Percentiles rank a stretch among this genome's conserved stretches.
Conservation (phyloP, 495 filamentous ascomycete genomes). For the Aspergillus kassunensis region DNA sequence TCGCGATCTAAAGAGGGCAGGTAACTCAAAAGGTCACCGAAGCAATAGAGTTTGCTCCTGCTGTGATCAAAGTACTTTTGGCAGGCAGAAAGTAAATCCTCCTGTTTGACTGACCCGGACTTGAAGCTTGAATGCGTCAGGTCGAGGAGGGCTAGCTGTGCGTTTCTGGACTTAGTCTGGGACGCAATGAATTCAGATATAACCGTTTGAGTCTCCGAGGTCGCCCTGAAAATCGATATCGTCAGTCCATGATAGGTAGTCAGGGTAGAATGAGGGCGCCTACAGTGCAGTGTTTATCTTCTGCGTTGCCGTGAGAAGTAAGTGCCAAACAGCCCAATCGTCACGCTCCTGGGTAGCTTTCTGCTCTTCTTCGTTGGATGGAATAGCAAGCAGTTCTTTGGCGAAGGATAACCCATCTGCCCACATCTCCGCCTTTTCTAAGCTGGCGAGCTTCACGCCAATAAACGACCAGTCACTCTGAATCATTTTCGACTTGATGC, state of each 20-base stretch:
- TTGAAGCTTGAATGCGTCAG: conserved; percentile 22
- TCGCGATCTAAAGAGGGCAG: conserved; percentile 35
- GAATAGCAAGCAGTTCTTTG: conserved; percentile 35
- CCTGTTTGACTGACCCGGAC: conserved; percentile 27
- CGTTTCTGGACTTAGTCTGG: conserved; percentile 45
- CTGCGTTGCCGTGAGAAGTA: conserved; percentile 28
- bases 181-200: conserved; percentile 33
- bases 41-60: conserved; percentile 50
- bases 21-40: conserved; percentile 49
- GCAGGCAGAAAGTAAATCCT: conserved; percentile 38
- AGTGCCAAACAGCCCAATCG: conserved; percentile 57
- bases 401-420: conserved; percentile 41
- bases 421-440: conserved; percentile 47
- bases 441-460: conserved; percentile 38
- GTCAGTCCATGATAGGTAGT: conserved; percentile 5
- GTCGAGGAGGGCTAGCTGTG: conserved; percentile 40
- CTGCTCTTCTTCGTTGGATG: conserved; percentile 26
- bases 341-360: conserved; percentile 45
- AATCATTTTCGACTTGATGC: conserved; percentile 46
- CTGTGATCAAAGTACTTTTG: conserved; percentile 48
- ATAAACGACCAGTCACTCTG: conserved; percentile 51
- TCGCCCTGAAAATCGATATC: conserved; percentile 23
- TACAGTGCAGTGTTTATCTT: conserved; percentile 33
- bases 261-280: background rate
- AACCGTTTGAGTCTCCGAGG: conserved; percentile 27